These are phyloP conservation scores for Neofusicoccum laricinum DNA, from an alignment of 2,329 filamentous ascomycete species.

Conservation along the genomic window DNA sequence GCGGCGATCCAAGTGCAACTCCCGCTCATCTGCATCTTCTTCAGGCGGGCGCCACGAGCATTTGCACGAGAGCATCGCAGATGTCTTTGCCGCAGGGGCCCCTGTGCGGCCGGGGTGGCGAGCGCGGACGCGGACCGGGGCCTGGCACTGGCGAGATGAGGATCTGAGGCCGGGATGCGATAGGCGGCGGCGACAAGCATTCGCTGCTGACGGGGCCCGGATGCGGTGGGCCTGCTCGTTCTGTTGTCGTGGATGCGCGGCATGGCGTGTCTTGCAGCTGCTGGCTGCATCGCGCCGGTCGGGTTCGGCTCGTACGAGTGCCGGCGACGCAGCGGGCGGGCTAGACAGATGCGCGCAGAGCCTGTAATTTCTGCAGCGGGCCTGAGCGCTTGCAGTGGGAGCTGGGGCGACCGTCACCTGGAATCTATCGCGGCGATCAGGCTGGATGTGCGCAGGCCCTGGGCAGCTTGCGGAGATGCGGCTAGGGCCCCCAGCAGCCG, in stretches of 20 bases:
- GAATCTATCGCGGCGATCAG: slow-evolving; percentile 5
- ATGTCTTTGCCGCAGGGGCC: neutral
- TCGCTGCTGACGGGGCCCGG: neutral
- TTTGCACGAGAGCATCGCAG: neutral
- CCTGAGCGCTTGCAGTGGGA: neutral
- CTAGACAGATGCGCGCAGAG: neutral
- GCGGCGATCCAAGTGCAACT: neutral
- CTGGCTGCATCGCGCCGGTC: neutral
- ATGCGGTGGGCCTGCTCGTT: no score
- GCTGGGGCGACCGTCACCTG: neutral
- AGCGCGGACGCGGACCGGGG: no score
- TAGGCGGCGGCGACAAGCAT: neutral
- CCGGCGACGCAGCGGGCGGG: neutral
- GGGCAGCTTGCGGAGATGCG: neutral
- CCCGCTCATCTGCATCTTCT: neutral
- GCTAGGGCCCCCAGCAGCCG: neutral
- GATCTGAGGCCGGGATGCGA: neutral
- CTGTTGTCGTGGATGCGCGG: neutral
- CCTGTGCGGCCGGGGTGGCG: neutral
- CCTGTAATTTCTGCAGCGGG: neutral
- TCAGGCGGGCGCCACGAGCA: neutral
- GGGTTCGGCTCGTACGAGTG: neutral
- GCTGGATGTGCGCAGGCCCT: neutral
- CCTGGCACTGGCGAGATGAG: no score
- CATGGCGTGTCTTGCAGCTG: neutral